phyloP scores from a whole-genome alignment of 2,329 filamentous ascomycete species.

The Furcasterigmium furcatum region DNA sequence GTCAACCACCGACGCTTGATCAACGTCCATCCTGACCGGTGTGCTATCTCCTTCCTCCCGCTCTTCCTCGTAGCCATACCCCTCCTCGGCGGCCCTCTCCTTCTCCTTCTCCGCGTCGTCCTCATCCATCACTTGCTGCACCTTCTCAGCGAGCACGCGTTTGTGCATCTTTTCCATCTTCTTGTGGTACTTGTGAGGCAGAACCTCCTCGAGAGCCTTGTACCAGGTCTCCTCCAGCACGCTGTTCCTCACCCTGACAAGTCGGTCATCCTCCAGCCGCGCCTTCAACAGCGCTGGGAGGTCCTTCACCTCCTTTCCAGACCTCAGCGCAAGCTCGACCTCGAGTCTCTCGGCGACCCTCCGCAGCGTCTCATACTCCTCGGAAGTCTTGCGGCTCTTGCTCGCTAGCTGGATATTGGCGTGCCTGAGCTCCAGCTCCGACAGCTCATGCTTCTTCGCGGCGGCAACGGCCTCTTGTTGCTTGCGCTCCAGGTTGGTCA shows the following conservation, averaged over 20 bases:
- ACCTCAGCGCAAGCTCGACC: no score
- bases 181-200: constrained; percentile 2
- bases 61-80: no score
- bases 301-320: not conserved
- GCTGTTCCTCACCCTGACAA: not conserved
- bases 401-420: constrained; percentile 12
- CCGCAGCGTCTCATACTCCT: no score
- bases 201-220: not conserved
- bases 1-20: no score
- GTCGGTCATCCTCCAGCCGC: not conserved
- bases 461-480: constrained; percentile 17
- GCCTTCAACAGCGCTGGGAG: constrained; percentile 1
- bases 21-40: no score
- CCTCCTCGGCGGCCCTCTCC: not conserved
- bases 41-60: no score
- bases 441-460: constrained; percentile 7
- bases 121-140: not conserved
- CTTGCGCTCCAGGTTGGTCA: constrained; percentile 24
- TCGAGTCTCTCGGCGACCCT: no score
- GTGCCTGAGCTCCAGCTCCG: constrained; percentile 9
- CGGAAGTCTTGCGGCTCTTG: no score
- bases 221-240: not conserved
- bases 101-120: not conserved
- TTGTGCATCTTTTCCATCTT: not conserved
- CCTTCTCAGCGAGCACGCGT: not conserved